Conservation (phyloP, 2,329 filamentous ascomycete species). For the Pseudogymnoascus sp. region DNA sequence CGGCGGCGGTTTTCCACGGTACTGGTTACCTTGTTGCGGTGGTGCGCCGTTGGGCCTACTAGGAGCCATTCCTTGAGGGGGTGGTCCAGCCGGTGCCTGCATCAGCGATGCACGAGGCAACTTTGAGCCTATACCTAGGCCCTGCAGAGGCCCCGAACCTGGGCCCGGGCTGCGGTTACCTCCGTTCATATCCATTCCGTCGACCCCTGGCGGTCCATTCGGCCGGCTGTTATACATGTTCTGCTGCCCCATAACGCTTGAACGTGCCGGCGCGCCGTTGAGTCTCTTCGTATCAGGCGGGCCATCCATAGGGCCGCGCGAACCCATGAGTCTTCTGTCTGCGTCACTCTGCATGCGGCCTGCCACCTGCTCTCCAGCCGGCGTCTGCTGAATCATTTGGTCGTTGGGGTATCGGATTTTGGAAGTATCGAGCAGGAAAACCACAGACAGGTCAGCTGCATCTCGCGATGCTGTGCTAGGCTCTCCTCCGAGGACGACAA, state of each 20-base stretch:
- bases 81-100: slow-evolving; percentile 39
- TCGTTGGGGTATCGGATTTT: slow-evolving; percentile 97
- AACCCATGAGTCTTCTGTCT: slow-evolving; percentile 24
- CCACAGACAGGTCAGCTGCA: slow-evolving; percentile 74
- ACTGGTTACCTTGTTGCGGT: slow-evolving; percentile 53
- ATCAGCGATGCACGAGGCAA: slow-evolving; percentile 29
- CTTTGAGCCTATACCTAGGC: slow-evolving; percentile 31
- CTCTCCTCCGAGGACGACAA: slow-evolving; percentile 88
- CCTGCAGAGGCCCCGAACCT: slow-evolving; percentile 22
- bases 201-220: slow-evolving; percentile 30
- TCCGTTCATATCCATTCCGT: slow-evolving; percentile 31
- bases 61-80: slow-evolving; percentile 51
- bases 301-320: slow-evolving; percentile 23
- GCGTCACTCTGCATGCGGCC: slow-evolving; percentile 38
- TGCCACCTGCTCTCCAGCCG: slow-evolving; percentile 33
- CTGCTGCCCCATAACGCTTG: slow-evolving; percentile 37
- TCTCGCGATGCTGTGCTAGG: slow-evolving; percentile 79
- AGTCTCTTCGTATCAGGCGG: slow-evolving; percentile 39
- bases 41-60: slow-evolving; percentile 47
- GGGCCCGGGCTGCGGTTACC: slow-evolving; percentile 26
- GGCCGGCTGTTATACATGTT: slow-evolving; percentile 25
- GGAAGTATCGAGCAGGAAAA: slow-evolving; percentile 85
- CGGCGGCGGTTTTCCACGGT: slow-evolving; percentile 21
- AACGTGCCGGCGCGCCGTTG: slow-evolving; percentile 30
- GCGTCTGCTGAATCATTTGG: slow-evolving; percentile 31